phyloP scores from a whole-genome alignment of 441 rosid genomes.

The Lepidium campestre region DNA sequence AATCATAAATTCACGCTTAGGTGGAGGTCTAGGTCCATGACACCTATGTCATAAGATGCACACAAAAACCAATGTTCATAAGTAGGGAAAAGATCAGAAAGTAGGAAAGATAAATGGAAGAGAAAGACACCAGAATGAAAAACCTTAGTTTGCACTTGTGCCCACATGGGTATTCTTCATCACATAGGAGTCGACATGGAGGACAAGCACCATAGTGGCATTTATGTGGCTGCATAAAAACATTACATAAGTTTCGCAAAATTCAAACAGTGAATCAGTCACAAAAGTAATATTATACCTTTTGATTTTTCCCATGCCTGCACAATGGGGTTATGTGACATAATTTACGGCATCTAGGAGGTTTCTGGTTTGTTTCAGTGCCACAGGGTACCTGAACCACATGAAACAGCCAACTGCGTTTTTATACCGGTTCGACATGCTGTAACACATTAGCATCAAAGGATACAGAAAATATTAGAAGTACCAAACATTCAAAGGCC shows the following conservation, averaged over 20 bases:
- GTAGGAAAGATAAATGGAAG: neutral
- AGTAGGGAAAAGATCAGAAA: neutral
- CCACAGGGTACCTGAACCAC: constrained; percentile 87
- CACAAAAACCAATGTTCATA: constrained; percentile 8
- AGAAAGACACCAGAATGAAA: constrained; percentile 14
- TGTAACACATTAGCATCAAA: neutral
- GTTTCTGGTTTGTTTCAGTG: constrained; percentile 78
- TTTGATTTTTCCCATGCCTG: constrained; percentile 58
- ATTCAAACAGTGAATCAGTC: neutral
- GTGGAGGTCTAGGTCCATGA: constrained; percentile 86
- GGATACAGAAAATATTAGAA: neutral
- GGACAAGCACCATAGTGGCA: constrained; percentile 97
- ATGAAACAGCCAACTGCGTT: neutral
- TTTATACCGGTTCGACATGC: constrained; percentile 6
- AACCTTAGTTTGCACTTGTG: constrained; percentile 78
- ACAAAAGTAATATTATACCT: constrained; percentile 36
- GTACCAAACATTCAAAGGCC: neutral
- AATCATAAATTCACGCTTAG: constrained; percentile 72
- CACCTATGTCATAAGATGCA: constrained; percentile 48
- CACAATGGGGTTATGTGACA: constrained; percentile 62
- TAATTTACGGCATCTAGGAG: constrained; percentile 79
- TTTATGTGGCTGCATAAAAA: constrained; percentile 62
- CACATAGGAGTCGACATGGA: constrained; percentile 65
- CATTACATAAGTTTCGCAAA: neutral
- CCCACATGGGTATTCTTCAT: constrained; percentile 78